Evolutionary conservation across 108 stramenopile species (phyloP).

Genomic region (Nannochloropsis oceanica): DNA sequence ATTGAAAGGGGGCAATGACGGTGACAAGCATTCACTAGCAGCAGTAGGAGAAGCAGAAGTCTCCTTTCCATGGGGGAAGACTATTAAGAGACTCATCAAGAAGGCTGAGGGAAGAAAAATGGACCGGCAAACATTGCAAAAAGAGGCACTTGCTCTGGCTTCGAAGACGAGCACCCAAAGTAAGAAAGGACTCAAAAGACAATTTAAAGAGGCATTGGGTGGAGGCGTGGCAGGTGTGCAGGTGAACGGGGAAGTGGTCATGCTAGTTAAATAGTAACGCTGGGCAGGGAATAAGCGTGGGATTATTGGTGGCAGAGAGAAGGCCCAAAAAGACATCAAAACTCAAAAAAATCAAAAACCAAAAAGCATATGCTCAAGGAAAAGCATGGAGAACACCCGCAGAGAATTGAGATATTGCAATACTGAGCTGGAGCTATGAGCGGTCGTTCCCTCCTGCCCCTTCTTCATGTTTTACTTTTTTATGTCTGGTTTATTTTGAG

Average conservation of each 20-base stretch:
- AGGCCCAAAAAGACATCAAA: too few relatives aligned
- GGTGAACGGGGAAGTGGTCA: neutral
- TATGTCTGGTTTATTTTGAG: too few relatives aligned
- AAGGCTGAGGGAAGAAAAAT: neutral
- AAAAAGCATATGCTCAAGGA: too few relatives aligned
- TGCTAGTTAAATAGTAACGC: neutral
- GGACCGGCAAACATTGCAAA: neutral
- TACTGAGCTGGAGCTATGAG: too few relatives aligned
- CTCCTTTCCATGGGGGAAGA: neutral
- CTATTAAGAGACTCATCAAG: neutral
- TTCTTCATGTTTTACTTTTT: too few relatives aligned
- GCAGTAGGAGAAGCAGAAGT: neutral
- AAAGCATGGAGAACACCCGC: too few relatives aligned
- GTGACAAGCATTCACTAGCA: neutral
- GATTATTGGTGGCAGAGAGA: too few relatives aligned
- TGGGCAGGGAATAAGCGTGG: neutral
- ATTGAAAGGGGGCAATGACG: neutral
- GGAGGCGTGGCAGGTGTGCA: neutral
- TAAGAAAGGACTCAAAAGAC: neutral
- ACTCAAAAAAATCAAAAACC: too few relatives aligned
- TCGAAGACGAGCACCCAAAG: neutral
- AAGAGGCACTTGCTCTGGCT: neutral
- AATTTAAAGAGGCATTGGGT: neutral
- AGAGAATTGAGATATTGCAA: too few relatives aligned
- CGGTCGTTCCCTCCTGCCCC: too few relatives aligned